phyloP scores from a whole-genome alignment of 371 early-diverging fungal species.

The Aphelidium insulamus region DNA sequence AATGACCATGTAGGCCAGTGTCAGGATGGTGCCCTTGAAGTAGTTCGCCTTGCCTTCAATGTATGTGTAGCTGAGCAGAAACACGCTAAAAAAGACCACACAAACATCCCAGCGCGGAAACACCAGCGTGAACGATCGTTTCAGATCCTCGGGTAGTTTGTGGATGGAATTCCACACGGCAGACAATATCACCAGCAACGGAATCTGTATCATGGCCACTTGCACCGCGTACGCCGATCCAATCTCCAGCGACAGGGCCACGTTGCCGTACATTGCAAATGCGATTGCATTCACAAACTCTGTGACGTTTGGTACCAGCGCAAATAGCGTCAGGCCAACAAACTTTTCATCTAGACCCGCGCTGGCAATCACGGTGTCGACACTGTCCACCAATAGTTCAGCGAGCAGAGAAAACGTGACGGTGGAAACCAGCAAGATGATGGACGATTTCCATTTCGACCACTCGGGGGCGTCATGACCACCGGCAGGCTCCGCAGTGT shows the following conservation, averaged over 20 bases:
- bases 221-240: slow-evolving; percentile 90
- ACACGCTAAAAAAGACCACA: slow-evolving; percentile 64
- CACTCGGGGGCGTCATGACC: slow-evolving; percentile 90
- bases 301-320: slow-evolving; percentile 84
- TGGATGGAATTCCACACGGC: slow-evolving; percentile 10
- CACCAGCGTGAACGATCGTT: slow-evolving; percentile 40
- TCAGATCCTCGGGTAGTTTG: slow-evolving; percentile 11
- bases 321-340: slow-evolving; percentile 76
- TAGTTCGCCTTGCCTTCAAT: slow-evolving; percentile 86
- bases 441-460: slow-evolving; percentile 50
- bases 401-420: slow-evolving; percentile 69
- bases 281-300: slow-evolving; percentile 93
- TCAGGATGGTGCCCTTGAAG: slow-evolving; percentile 82
- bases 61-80: slow-evolving; percentile 63
- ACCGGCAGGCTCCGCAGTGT: slow-evolving; percentile 32
- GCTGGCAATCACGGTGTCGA: slow-evolving; percentile 40
- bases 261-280: slow-evolving; percentile 79
- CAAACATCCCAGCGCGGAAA: slow-evolving; percentile 82
- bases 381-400: slow-evolving; percentile 51
- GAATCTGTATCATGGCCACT: slow-evolving; percentile 84
- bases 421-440: slow-evolving; percentile 61
- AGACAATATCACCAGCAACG: slow-evolving; percentile 66
- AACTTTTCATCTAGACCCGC: slow-evolving; percentile 58
- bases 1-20: slow-evolving; percentile 56
- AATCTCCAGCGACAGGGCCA: slow-evolving; percentile 83